Percentiles rank a stretch among this genome's conserved stretches.
Conservation (phyloP, 148 eudicot genomes). For the Fagopyrum tataricum region DNA sequence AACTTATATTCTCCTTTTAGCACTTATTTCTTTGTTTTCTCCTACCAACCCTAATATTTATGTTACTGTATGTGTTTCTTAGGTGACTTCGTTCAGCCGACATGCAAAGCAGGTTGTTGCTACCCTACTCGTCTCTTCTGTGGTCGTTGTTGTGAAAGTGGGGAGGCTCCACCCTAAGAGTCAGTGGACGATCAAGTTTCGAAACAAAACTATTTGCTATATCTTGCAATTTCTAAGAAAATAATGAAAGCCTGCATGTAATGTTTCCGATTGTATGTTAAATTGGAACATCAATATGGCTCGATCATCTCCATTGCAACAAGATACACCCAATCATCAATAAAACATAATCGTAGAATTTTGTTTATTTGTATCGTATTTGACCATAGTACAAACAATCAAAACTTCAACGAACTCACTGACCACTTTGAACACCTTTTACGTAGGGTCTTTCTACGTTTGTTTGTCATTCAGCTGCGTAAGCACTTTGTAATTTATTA, state of each 20-base stretch:
- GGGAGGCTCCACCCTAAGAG: neutral
- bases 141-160: neutral
- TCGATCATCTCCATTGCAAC: neutral
- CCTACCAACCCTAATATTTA: neutral
- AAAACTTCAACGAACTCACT: no score
- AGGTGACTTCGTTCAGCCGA: neutral
- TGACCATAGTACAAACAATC: no score
- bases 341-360: neutral
- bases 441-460: no score
- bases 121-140: neutral
- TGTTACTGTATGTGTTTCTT: neutral
- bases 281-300: neutral
- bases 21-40: no score
- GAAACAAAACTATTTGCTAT: neutral
- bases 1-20: no score
- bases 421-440: no score
- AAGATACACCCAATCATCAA: neutral
- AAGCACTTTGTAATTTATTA: no score
- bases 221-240: neutral
- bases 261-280: neutral
- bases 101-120: neutral
- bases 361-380: no score
- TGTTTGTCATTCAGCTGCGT: no score
- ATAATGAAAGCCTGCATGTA: neutral
- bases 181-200: neutral